Conservation (phyloP, 768 basidiomycete genomes). For the Kwoniella shandongensis region DNA sequence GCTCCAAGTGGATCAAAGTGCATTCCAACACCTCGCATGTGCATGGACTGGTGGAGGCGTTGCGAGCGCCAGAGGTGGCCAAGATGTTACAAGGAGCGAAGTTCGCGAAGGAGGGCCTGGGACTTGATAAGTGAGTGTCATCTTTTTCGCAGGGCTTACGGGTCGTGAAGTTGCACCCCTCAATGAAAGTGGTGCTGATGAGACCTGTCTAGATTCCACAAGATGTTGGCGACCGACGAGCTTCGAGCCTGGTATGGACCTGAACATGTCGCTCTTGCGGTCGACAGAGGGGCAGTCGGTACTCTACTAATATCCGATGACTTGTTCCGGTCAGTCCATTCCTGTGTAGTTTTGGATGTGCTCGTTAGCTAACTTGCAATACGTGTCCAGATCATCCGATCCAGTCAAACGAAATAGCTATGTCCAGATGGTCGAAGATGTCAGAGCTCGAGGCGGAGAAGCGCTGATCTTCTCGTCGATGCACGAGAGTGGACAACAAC, state of each 20-base stretch:
- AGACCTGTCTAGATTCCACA: constrained; percentile 73
- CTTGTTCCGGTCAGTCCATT: constrained; percentile 71
- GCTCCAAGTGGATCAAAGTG: constrained; percentile 83
- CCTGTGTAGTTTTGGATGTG: neutral
- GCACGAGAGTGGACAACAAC: constrained; percentile 98
- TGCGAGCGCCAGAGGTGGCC: constrained; percentile 87
- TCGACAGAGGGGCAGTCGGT: constrained; percentile 89
- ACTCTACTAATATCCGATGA: constrained; percentile 92
- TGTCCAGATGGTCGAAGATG: constrained; percentile 82
- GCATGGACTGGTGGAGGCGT: constrained; percentile 87
- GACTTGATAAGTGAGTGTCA: constrained; percentile 72
- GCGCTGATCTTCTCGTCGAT: constrained; percentile 98
- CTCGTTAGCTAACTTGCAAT: neutral
- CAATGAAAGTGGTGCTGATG: no score
- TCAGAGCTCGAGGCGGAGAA: constrained; percentile 83
- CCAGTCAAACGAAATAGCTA: constrained; percentile 75
- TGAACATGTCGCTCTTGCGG: constrained; percentile 85
- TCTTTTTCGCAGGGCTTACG: neutral
- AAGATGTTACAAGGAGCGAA: constrained; percentile 63
- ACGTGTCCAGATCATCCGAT: constrained; percentile 68
- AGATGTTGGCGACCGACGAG: constrained; percentile 92
- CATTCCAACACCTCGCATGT: constrained; percentile 93
- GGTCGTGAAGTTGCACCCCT: no score
- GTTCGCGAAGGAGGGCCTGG: constrained; percentile 88
- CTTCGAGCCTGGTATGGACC: constrained; percentile 99